Base-by-base conservation (phyloP, 495 filamentous ascomycete genomes). In the Pseudotulostoma volvatum region DNA sequence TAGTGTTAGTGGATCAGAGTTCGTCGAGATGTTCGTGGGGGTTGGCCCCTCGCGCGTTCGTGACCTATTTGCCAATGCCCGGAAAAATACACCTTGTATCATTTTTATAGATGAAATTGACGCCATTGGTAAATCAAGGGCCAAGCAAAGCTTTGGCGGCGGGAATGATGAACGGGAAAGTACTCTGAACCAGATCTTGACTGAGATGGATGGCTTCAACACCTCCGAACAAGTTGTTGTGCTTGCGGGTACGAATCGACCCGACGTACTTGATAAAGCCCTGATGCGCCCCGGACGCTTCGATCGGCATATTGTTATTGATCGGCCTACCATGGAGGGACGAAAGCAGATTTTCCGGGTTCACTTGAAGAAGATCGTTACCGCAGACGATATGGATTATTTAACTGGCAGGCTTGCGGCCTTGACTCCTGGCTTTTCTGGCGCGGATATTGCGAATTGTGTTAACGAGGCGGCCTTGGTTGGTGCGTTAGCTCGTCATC, bases 51-150 rank as follows among this genome's bases (percentile, higher is more conserved):
- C 85, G 7, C 75, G 90, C 52, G 90, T 97, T 31, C 74, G 90
- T 52, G 90, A 97, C 59, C 70, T 97, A 28, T 97, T 97, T 48
- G 79, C 84, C 33, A 94, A 82, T 46, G 90, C 90, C 8, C 72
- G 92, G 31, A 95, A 94, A 65, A 90, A 86, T 58, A 80, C 92
- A 3, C 90, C 90, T 2, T 97, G 90, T 61, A 97, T 97, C 57
- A 90, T 97, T 56, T 97, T 97, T 66, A 94, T 97, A 48, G 90
- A 97, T 53, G 90, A 97, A 62, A 97, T 97, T 43, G 90, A 97
- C 62, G 90, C 90, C 23, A 93, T 97, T 51, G 90, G 90, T 53
- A 86, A 85, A 56, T 77, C 86, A 25, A 75, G 90, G 59, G 65
- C 78, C 1, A 84, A 85, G 46, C 71, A 74, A 33, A 76, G 69